These are phyloP conservation scores for Chrysanthemum makinoi DNA, from an alignment of 129 eudicot genomes.

Conservation along the genomic window DNA sequence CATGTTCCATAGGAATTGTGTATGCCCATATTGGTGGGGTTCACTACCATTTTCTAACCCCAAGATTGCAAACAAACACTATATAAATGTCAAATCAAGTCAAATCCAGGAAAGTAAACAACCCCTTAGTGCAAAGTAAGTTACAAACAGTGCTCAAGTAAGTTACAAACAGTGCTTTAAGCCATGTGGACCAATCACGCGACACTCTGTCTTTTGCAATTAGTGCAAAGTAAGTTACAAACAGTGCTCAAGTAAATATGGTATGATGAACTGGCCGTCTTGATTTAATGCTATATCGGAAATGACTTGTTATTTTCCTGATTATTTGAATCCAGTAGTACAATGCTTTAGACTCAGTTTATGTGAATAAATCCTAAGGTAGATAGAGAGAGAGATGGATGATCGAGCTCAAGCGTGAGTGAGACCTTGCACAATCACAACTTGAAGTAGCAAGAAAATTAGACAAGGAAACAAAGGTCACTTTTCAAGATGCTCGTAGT, in stretches of 20 bases:
- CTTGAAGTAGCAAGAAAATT: constrained; percentile 76
- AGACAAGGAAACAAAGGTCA: constrained; percentile 64
- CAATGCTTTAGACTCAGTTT: constrained; percentile 23
- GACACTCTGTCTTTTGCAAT: constrained; percentile 84
- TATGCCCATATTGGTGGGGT: too few species aligned
- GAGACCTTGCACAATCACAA: constrained; percentile 80
- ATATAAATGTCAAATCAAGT: too few species aligned
- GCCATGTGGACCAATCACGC: constrained; percentile 94
- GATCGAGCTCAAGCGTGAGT: constrained; percentile 86
- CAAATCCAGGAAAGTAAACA: too few species aligned
- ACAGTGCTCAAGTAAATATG: constrained; percentile 85
- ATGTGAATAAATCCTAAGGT: constrained; percentile 27
- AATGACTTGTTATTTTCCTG: background rate
- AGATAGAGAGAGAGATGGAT: constrained; percentile 87
- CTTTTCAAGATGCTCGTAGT: constrained; percentile 9
- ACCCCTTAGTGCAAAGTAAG: too few species aligned
- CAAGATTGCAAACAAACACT: too few species aligned
- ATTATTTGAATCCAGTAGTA: constrained; percentile 1
- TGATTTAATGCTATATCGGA: constrained; percentile 1
- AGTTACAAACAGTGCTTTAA: too few species aligned
- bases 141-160: too few species aligned
- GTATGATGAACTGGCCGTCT: constrained; percentile 36
- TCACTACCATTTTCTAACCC: too few species aligned
- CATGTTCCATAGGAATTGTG: too few species aligned
- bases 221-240: constrained; percentile 95